Percentiles rank a stretch among this genome's conserved stretches.
These are phyloP conservation scores for Diaporthe ampelina DNA, from an alignment of 2,329 filamentous ascomycete species.

Conservation along the genomic window DNA sequence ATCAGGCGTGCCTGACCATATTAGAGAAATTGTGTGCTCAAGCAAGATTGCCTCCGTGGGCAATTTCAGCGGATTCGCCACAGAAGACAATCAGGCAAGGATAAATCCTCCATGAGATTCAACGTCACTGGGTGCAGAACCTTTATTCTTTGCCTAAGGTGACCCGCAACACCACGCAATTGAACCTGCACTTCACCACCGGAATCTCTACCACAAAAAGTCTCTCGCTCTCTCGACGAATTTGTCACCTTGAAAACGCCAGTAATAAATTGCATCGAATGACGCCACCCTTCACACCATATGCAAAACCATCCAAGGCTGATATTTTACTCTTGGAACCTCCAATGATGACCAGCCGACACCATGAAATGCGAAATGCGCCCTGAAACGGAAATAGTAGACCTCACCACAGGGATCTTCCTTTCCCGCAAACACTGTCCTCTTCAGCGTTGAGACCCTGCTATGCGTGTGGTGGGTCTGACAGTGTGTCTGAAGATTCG, in stretches of 20 bases:
- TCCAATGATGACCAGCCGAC: constrained; percentile 26
- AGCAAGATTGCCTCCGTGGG: not conserved
- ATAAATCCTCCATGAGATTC: not conserved
- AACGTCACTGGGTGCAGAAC: constrained; percentile 17
- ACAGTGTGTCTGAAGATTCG: constrained; percentile 69
- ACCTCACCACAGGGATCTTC: not conserved
- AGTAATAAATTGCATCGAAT: constrained; percentile 24
- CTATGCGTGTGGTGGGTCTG: constrained; percentile 61
- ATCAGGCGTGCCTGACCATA: not conserved
- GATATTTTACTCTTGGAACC: constrained; percentile 27
- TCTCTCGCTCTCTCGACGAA: no score
- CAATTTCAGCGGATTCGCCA: no score
- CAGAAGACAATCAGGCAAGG: not conserved
- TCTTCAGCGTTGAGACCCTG: not conserved
- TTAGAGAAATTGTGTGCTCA: not conserved
- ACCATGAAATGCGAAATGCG: constrained; percentile 32
- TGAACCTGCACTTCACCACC: not conserved
- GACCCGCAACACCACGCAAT: constrained; percentile 19
- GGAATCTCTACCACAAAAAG: not conserved
- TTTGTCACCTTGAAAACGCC: constrained; percentile 17
- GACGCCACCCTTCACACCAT: constrained; percentile 31
- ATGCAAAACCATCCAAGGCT: constrained; percentile 36
- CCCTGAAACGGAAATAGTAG: constrained; percentile 19
- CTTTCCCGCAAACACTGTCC: not conserved
- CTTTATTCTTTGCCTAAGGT: constrained; percentile 26